Percentiles rank a stretch among this genome's conserved stretches.
phyloP scores from a whole-genome alignment of 2,329 filamentous ascomycete species.

The Phialophora tarda region DNA sequence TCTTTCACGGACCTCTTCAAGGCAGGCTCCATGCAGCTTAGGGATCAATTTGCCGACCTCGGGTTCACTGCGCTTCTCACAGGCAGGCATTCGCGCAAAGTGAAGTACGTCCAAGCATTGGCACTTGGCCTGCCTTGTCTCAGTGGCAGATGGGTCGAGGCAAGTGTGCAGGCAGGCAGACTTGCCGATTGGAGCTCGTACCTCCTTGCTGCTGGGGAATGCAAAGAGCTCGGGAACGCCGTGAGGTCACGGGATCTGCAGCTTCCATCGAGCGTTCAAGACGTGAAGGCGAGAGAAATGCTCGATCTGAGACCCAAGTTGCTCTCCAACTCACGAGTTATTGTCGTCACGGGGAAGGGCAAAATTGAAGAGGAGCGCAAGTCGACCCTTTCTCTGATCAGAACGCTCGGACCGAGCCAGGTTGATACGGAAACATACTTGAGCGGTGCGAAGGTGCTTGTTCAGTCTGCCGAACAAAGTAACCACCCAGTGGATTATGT shows the following conservation, averaged over 20 bases:
- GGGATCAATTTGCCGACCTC: conserved; percentile 57
- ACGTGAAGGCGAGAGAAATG: conserved; percentile 62
- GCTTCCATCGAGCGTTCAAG: conserved; percentile 46
- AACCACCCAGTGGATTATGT: conserved; percentile 70
- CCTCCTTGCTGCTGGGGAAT: conserved; percentile 83
- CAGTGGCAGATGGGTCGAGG: conserved; percentile 77
- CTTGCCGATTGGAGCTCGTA: conserved; percentile 80
- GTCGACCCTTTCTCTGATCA: conserved; percentile 79
- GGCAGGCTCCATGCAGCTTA: conserved; percentile 59
- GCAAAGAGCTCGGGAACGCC: conserved; percentile 74
- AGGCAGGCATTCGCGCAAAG: conserved; percentile 81
- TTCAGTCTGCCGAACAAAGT: conserved; percentile 11
- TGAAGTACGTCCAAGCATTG: conserved; percentile 93
- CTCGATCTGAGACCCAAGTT: conserved; percentile 67
- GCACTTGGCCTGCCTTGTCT: conserved; percentile 88
- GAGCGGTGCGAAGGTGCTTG: conserved; percentile 65
- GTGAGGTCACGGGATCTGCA: conserved; percentile 75
- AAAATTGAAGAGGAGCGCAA: conserved; percentile 67
- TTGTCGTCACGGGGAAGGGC: conserved; percentile 72
- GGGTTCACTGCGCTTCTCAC: conserved; percentile 87
- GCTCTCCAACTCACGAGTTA: conserved; percentile 67
- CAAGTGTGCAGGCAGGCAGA: conserved; percentile 67
- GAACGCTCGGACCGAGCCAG: conserved; percentile 73
- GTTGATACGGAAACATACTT: conserved; percentile 70
- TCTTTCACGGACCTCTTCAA: conserved; percentile 82